Percentiles rank a stretch among this genome's conserved stretches.
These are phyloP conservation scores for Sambucus nigra DNA, from an alignment of 129 eudicot species.

Conservation along the genomic window DNA sequence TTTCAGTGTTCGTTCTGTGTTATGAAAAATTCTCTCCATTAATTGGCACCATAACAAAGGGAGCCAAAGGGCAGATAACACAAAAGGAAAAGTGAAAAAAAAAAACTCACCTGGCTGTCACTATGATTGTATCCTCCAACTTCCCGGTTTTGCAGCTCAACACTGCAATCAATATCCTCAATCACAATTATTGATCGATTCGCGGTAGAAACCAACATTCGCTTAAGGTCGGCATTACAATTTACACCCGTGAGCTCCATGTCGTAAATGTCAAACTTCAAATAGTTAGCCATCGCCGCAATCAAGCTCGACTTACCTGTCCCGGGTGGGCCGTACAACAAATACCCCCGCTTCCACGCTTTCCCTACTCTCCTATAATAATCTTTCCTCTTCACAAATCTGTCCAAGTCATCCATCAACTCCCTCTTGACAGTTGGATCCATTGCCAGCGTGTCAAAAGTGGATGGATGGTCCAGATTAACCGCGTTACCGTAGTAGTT, in stretches of 20 bases:
- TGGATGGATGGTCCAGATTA: conserved; percentile 22
- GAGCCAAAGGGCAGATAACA: neutral
- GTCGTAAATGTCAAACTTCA: conserved; percentile 28
- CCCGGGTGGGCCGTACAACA: conserved; percentile 34
- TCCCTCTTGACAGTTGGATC: conserved; percentile 23
- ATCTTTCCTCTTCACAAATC: conserved; percentile 24
- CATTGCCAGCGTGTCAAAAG: conserved; percentile 28
- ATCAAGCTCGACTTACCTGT: conserved; percentile 34
- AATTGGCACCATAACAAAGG: too few species aligned
- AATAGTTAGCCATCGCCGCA: conserved; percentile 37
- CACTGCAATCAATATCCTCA: conserved; percentile 35
- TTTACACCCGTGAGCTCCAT: conserved; percentile 21
- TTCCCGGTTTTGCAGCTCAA: conserved; percentile 14
- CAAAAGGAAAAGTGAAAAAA: neutral
- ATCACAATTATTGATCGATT: conserved; percentile 24
- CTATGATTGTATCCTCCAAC: neutral
- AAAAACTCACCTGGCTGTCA: conserved; percentile 7
- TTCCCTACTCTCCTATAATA: conserved; percentile 24
- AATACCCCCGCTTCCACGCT: conserved; percentile 35
- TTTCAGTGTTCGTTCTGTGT: too few species aligned
- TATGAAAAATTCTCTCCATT: too few species aligned
- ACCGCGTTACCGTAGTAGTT: neutral
- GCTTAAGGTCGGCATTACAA: conserved; percentile 13
- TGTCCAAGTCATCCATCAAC: conserved; percentile 26
- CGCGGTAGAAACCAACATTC: conserved; percentile 16